Evolutionary conservation across 306 rosid species (phyloP), one percentile per base, ranked within the genome.

Genomic region (Glycyrrhiza uralensis): DNA sequence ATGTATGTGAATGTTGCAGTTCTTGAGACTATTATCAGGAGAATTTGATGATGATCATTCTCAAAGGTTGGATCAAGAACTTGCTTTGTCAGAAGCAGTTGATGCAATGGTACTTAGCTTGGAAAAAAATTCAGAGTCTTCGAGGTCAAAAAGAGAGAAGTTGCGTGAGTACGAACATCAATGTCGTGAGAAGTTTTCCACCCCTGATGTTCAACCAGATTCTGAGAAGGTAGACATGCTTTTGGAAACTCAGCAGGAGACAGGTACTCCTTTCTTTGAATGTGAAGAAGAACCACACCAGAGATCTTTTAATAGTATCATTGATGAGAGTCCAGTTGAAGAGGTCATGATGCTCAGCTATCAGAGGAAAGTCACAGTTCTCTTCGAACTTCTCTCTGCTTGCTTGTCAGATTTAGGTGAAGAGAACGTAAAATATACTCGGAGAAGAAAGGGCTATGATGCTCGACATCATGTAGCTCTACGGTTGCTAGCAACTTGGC

Each of bases 381-480:
- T 93, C 30, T 91, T 86, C 20, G 85, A 86, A 79, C 97, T 93
- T 63, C 84, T 93, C 56, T 83, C 94, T 52, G 97, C 97, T 61
- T 91, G 98, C 74, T 80, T 93, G 68, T 90, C 96, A 26, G 92
- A 89, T 79, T 58, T 66, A 55, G 74, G 80, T 56, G 91, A 80
- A 71, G 58, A 70, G 1, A 71, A 83, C 46, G 81, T 66, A 72
- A 89, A 87, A 60, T 69, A 72, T 79, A 64, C 76, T 61, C 89
- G 86, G 22, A 78, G 67, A 74, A 86, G 97, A 83, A 86, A 77
- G 73, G 96, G 94, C 4, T 93, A 89, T 20, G 98, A 93, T 85
- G 92, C 98, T 74, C 89, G 98, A 13, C 92, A 91, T 75, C 91
- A 92, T 45, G 92, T 85, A 66, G 87, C 96, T 49, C 76, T 93